Conservation (phyloP, 2,329 filamentous ascomycete species). For the Colletotrichum orchidophilum region DNA sequence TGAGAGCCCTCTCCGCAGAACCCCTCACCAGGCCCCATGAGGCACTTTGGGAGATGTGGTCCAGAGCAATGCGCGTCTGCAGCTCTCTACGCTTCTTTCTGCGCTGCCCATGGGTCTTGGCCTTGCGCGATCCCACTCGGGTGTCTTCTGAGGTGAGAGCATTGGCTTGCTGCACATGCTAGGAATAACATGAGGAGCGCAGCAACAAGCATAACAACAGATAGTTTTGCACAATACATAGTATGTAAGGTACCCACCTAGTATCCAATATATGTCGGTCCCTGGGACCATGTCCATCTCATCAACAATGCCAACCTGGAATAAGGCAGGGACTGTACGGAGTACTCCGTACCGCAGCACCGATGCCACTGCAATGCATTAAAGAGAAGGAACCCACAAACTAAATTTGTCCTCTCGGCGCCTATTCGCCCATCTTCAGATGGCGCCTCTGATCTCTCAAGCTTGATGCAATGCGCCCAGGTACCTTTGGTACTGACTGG, state of each 20-base stretch:
- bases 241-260: neutral
- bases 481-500: neutral
- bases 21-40: neutral
- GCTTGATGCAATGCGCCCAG: neutral
- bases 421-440: conserved; percentile 21
- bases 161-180: neutral
- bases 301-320: conserved; percentile 5
- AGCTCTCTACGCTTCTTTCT: neutral
- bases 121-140: neutral
- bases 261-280: neutral
- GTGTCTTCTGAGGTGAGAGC: neutral
- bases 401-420: conserved; percentile 12
- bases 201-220: neutral
- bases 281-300: conserved; percentile 13
- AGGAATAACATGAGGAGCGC: neutral
- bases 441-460: conserved; percentile 8
- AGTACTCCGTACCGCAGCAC: neutral
- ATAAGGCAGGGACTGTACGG: no score
- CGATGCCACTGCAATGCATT: conserved; percentile 14
- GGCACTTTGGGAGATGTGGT: neutral
- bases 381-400: conserved; percentile 1
- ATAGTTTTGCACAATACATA: neutral
- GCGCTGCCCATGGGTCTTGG: neutral
- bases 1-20: neutral
- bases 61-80: conserved; percentile 2